Percentiles rank a stretch among this genome's conserved stretches.
phyloP scores from a whole-genome alignment of 108 stramenopile genomes.

The Asterionellopsis glacialis region DNA sequence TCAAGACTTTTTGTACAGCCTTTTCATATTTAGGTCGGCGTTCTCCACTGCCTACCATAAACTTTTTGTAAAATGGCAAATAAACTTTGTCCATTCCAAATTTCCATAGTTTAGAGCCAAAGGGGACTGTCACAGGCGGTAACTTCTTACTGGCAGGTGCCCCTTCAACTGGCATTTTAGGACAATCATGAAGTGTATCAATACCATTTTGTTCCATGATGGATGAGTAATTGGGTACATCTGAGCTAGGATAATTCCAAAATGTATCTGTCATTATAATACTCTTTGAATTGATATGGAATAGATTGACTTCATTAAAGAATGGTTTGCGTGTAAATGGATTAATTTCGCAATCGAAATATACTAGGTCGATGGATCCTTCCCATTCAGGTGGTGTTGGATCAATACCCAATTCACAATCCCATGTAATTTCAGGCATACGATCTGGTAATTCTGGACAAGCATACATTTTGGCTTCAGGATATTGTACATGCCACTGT shows the following conservation, averaged over 20 bases:
- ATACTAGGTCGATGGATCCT: slow-evolving; percentile 47
- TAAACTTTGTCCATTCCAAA: slow-evolving; percentile 83
- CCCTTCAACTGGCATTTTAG: slow-evolving; percentile 42
- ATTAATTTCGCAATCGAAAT: slow-evolving; percentile 71
- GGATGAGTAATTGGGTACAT: slow-evolving; percentile 52
- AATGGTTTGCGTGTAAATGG: slow-evolving; percentile 80
- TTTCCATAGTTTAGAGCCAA: slow-evolving; percentile 64
- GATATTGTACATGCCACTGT: slow-evolving; percentile 57
- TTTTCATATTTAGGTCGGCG: slow-evolving; percentile 21
- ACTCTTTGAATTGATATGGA: slow-evolving; percentile 58
- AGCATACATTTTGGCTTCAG: slow-evolving; percentile 75
- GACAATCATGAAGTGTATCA: no score
- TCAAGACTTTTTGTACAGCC: slow-evolving; percentile 18
- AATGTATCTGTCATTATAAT: slow-evolving; percentile 77
- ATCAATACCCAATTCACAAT: slow-evolving; percentile 56
- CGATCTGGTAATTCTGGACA: slow-evolving; percentile 68
- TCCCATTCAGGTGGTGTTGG: slow-evolving; percentile 36
- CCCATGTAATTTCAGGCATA: slow-evolving; percentile 50
- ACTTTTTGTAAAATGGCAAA: slow-evolving; percentile 72
- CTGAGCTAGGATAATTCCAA: slow-evolving; percentile 81
- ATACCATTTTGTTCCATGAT: slow-evolving; percentile 16
- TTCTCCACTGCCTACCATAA: slow-evolving; percentile 64
- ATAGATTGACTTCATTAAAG: slow-evolving; percentile 84
- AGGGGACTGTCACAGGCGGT: slow-evolving; percentile 31
- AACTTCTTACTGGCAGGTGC: slow-evolving; percentile 53